These are phyloP conservation scores for Chaetomium globosum DNA, from an alignment of 2,329 filamentous ascomycete species.

Conservation along the genomic window DNA sequence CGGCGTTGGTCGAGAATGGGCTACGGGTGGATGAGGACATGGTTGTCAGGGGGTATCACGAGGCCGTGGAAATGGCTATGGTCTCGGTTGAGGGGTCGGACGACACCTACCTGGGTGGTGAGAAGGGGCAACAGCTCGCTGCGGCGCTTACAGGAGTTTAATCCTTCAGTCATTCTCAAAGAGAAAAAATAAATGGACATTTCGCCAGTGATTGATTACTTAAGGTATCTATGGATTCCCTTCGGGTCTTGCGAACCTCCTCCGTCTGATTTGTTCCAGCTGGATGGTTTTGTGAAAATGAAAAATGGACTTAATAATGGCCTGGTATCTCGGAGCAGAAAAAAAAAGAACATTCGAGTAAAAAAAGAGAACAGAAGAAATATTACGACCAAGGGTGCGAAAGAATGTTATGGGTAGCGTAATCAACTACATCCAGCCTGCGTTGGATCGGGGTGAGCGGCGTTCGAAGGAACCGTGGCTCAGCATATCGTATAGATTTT, in stretches of 20 bases:
- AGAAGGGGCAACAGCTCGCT: conserved; percentile 55
- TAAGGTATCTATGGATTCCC: neutral
- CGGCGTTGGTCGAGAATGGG: conserved; percentile 78
- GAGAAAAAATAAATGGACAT: neutral
- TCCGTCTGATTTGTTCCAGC: neutral
- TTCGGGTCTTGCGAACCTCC: neutral
- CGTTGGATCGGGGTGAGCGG: neutral
- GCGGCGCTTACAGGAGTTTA: conserved; percentile 44
- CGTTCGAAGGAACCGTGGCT: neutral
- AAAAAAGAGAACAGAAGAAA: neutral
- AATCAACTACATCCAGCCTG: neutral
- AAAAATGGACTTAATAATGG: neutral
- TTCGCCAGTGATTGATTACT: neutral
- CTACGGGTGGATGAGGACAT: conserved; percentile 88
- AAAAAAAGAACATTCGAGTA: neutral
- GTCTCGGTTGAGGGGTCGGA: conserved; percentile 59
- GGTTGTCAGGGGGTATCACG: conserved; percentile 79
- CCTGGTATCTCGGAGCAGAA: conserved; percentile 11
- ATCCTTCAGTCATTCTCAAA: neutral
- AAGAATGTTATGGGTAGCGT: neutral
- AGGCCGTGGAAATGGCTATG: conserved; percentile 73
- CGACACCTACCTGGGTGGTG: conserved; percentile 63
- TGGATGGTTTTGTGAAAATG: neutral
- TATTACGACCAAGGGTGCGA: neutral
- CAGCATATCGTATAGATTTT: conserved; percentile 19